Base-by-base conservation (phyloP, 148 eudicot genomes). In the Nepenthes gracilis region DNA sequence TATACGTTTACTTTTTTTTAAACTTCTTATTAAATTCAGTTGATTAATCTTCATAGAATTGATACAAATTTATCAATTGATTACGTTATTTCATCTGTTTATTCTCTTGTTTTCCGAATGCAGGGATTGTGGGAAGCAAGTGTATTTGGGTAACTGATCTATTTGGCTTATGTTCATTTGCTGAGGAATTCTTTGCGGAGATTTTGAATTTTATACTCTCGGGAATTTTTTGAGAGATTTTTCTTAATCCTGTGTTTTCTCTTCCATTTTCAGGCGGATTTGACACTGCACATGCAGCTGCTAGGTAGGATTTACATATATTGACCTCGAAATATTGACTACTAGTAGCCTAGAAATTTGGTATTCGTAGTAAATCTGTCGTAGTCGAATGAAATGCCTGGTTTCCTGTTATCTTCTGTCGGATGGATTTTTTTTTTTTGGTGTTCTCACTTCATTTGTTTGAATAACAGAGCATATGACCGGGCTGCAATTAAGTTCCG, bases 401-500 rank as follows among this genome's bases (percentile, higher is more conserved):
- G 8, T 40, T 40, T 62, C 34, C 65, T 35, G 34, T 50, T 15
- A 4, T 23, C 35, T 45, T 50, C 47, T 11, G 45, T 58, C 23
- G 23, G 45, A 7, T 58, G 15, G 9, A 23, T 23, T 23, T 23
- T 23, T 23, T 23, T 23, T 23, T 0, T 23, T 23, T 23, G 14
- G 4, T 35, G 35, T 56, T 35, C 43, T 56, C 13, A 4, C 2
- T 35, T 57, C 32, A 12, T 8, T 35, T 56, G 23, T 35, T 37
- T 57, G 45, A 12, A 59, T 59, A 4, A 5, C 75, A 90, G 97
- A 72, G 97, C 97, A 33, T 86, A 90, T 70, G 97, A 90, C 72
- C 74, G 97, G 45, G 97, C 97, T 43, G 97, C 97, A 4, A 82
- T 90, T 43, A 90, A 90, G 76, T 90, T 90, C 50, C 78, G 97